These are phyloP conservation scores for Apiotrichum veenhuisii DNA, from an alignment of 1,284 basidiomycete genomes.

Conservation along the genomic window DNA sequence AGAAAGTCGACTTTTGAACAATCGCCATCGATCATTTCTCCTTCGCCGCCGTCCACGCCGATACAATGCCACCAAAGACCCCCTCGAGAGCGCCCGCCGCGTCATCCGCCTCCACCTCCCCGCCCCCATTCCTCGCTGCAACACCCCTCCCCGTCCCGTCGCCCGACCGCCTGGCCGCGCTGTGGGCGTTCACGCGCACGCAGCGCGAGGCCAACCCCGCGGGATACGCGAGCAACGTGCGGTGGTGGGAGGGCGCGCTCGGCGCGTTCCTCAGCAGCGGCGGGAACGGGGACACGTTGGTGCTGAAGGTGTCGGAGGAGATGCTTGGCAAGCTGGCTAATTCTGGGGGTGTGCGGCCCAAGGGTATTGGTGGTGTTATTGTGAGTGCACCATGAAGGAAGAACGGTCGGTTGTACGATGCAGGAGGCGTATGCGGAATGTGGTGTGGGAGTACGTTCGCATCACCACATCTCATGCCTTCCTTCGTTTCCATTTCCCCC, in stretches of 20 bases:
- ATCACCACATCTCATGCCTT: too few species aligned
- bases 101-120: not conserved
- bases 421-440: too few species aligned
- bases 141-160: constrained; percentile 43
- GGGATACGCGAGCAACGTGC: constrained; percentile 72
- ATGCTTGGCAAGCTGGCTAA: constrained; percentile 60
- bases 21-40: too few species aligned
- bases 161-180: constrained; percentile 63
- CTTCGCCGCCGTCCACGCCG: too few species aligned
- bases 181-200: constrained; percentile 82
- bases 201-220: constrained; percentile 80
- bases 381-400: constrained; percentile 55
- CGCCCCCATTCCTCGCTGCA: constrained; percentile 29
- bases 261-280: constrained; percentile 63
- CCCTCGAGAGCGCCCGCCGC: too few species aligned
- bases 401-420: constrained; percentile 57
- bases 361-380: constrained; percentile 73
- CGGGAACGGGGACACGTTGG: constrained; percentile 54
- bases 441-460: too few species aligned
- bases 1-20: too few species aligned
- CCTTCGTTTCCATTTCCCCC: too few species aligned
- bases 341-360: constrained; percentile 57
- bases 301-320: constrained; percentile 61
- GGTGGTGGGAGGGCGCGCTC: constrained; percentile 79
- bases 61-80: too few species aligned